Evolutionary conservation across 495 filamentous ascomycete genomes (phyloP).

Genomic region (Hypoxylon intermedium): DNA sequence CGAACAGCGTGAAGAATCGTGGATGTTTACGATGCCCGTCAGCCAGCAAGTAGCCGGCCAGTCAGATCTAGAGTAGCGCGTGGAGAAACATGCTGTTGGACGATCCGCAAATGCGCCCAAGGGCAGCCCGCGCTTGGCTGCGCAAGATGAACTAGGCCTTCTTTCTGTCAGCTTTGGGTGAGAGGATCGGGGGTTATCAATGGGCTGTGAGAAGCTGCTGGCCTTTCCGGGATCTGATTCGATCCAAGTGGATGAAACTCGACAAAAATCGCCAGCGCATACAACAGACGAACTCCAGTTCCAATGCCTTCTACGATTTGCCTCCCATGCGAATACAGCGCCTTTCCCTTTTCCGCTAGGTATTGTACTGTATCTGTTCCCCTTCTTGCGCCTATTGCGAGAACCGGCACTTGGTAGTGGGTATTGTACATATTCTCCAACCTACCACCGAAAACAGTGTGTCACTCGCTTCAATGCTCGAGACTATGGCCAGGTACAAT

Average conservation of each 20-base stretch:
- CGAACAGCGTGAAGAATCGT: constrained; percentile 26
- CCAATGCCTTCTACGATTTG: constrained; percentile 35
- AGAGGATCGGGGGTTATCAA: constrained; percentile 38
- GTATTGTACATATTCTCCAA: constrained; percentile 22
- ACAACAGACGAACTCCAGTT: constrained; percentile 35
- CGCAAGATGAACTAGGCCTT: constrained; percentile 30
- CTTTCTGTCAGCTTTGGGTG: constrained; percentile 38
- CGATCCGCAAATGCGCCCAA: constrained; percentile 45
- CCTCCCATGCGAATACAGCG: constrained; percentile 25
- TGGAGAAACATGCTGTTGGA: constrained; percentile 45
- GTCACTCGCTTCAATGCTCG: constrained; percentile 31
- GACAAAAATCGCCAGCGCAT: constrained; percentile 41
- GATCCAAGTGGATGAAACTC: constrained; percentile 46
- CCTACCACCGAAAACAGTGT: constrained; percentile 34
- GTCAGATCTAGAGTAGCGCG: constrained; percentile 37
- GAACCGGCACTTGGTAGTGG: constrained; percentile 28
- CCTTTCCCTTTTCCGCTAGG: constrained; percentile 25
- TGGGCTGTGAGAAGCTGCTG: constrained; percentile 39
- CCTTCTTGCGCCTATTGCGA: constrained; percentile 27
- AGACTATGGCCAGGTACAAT: constrained; percentile 16
- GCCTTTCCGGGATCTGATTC: constrained; percentile 43
- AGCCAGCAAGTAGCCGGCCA: constrained; percentile 31
- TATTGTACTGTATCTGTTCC: constrained; percentile 8
- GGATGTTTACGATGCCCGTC: constrained; percentile 32
- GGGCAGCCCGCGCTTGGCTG: constrained; percentile 41